These are phyloP conservation scores for Yarrowia deformans DNA, from an alignment of 805 yeast species.

Conservation along the genomic window DNA sequence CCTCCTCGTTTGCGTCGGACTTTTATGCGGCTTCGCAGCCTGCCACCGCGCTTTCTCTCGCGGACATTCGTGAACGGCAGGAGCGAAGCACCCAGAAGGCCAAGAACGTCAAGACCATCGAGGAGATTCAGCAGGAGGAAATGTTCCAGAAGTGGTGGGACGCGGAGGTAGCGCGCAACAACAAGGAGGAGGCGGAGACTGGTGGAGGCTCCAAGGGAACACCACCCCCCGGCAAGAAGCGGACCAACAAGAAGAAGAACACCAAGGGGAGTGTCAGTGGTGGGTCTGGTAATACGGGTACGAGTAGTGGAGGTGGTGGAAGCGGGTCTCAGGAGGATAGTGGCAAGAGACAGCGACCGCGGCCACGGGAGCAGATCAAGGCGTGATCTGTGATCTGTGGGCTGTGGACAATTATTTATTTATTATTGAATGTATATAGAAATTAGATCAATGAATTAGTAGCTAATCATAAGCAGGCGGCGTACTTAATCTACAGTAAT, in stretches of 20 bases:
- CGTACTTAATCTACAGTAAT: no score
- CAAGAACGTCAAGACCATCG: slow-evolving; percentile 57
- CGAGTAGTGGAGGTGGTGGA: background rate
- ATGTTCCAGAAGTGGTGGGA: slow-evolving; percentile 91
- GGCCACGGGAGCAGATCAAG: slow-evolving; percentile 28
- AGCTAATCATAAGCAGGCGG: no score
- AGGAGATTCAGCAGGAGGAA: slow-evolving; percentile 80
- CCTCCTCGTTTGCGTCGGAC: slow-evolving; percentile 14
- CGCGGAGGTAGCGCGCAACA: slow-evolving; percentile 56
- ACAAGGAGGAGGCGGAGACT: slow-evolving; percentile 5
- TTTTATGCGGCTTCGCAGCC: slow-evolving; percentile 21
- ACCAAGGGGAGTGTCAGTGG: background rate
- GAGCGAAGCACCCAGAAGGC: slow-evolving; percentile 53
- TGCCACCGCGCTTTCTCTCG: slow-evolving; percentile 38
- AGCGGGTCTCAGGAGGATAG: slow-evolving; percentile 4
- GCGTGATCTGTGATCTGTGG: background rate
- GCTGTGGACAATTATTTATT: slow-evolving; percentile 16
- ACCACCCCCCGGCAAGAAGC: slow-evolving; percentile 1
- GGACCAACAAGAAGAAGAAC: slow-evolving; percentile 11
- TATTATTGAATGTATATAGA: slow-evolving; percentile 26
- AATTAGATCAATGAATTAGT: slow-evolving; percentile 6
- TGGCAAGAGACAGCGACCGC: slow-evolving; percentile 4
- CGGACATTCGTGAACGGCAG: slow-evolving; percentile 52
- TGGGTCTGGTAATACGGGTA: no score
- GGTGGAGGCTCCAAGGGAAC: background rate